Evolutionary conservation across 192 early-diverging fungal genomes (phyloP), one percentile per base, ranked within the genome.

Genomic region (Podila verticillata): DNA sequence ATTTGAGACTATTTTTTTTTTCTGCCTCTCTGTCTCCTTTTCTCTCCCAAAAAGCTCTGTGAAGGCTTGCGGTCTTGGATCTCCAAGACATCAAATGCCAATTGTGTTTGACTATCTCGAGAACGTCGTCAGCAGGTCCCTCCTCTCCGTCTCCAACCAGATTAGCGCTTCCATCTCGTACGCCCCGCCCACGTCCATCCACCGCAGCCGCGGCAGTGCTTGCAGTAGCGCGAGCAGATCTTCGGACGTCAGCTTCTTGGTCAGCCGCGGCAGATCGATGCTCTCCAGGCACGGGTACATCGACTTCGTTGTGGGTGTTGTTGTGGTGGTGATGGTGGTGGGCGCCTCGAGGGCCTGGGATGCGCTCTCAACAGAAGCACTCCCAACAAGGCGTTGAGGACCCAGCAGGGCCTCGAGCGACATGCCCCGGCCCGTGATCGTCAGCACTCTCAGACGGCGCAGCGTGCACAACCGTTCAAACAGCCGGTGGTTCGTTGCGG

Each of bases 91-190:
- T n/a, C n/a, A 34, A 34, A 34, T 36, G 6, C 35, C 35, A 36
- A 9, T 36, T 36, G 9, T 36, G 2, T 44, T 10, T 8, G 2
- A 2, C 39, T 44, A 44, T 15, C 39, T 15, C 39, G 17, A 13
- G 39, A 44, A 44, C 12, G 39, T 44, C 39, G 22, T 29, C n/a
- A 34, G 15, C 22, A 63, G 44, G 29, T 63, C 62, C 12, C 26
- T n/a, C 12, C 63, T 44, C 24, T 29, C 7, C 28, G 47, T 48
- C 39, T 65, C 63, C 17, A 65, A 22, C 63, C 63, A 65, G 39
- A 65, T 30, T 13, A 65, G 17, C 1, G 63, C 28, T 7, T 65
- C 63, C 7, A 65, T 10, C 28, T 65, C 63, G 20, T 65, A 65
- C 10, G 36, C 47, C 0, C 63, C 63, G 8, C 63, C 63, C 20